Evolutionary conservation across 768 basidiomycete genomes (phyloP).

Genomic region (Boletus bicolor): DNA sequence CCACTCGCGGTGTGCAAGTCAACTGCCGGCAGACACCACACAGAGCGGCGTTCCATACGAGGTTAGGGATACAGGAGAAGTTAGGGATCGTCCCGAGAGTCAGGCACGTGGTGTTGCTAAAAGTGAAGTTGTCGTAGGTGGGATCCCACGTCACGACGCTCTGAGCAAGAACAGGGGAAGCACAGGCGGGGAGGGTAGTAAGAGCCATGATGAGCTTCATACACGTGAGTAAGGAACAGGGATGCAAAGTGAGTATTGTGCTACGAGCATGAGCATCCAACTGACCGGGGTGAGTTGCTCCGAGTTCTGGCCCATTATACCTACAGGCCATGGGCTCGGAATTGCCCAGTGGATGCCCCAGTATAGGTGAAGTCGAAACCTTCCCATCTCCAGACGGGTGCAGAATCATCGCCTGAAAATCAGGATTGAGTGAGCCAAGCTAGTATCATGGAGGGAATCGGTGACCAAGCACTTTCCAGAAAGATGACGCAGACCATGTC

Average conservation of each 20-base stretch:
- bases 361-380: not conserved
- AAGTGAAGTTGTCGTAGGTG: constrained; percentile 22
- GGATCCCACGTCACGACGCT: not conserved
- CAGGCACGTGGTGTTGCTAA: constrained; percentile 22
- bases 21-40: constrained; percentile 64
- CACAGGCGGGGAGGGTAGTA: not conserved
- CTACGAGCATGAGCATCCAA: too few relatives aligned
- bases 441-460: not conserved
- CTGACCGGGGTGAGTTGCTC: not conserved
- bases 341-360: not conserved
- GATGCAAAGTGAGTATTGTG: not conserved
- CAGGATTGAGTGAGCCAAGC: not conserved
- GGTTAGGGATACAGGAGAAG: not conserved
- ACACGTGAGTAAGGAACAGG: not conserved
- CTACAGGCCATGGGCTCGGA: not conserved
- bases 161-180: not conserved
- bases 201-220: not conserved
- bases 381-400: not conserved
- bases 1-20: constrained; percentile 29
- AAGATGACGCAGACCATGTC: not conserved
- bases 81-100: too few relatives aligned
- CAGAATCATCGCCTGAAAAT: not conserved
- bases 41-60: constrained; percentile 42
- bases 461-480: not conserved
- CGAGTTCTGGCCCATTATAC: not conserved